These are phyloP conservation scores for Plasmodium yoelii DNA, from an alignment of 169 alveolate genomes.

Conservation along the genomic window DNA sequence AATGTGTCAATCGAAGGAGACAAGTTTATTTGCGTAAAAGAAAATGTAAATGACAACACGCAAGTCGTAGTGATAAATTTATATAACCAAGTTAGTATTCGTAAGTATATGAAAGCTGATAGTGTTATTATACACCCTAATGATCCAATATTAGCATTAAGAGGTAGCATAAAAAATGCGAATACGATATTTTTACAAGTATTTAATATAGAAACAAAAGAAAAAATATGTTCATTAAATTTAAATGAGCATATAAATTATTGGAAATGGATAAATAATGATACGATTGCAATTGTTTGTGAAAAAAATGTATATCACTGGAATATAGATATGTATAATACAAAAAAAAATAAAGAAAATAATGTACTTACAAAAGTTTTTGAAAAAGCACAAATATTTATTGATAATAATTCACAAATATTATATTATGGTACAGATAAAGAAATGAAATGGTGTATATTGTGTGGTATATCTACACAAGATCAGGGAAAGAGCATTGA, in stretches of 20 bases:
- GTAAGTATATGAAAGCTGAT: conserved; percentile 98
- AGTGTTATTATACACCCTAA: conserved; percentile 96
- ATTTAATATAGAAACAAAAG: conserved; percentile 94
- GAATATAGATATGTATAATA: conserved; percentile 87
- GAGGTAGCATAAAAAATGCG: conserved; percentile 88
- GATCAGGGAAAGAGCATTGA: conserved; percentile 91
- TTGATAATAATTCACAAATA: conserved; percentile 91
- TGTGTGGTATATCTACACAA: conserved; percentile 93
- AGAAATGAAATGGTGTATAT: conserved; percentile 94
- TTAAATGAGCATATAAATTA: conserved; percentile 92
- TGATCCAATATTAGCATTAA: conserved; percentile 94
- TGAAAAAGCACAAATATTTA: conserved; percentile 91
- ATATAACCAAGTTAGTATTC: conserved; percentile 81
- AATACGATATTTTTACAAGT: conserved; percentile 88
- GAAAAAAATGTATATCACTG: conserved; percentile 94
- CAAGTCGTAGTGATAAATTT: conserved; percentile 83
- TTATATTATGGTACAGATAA: conserved; percentile 93
- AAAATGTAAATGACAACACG: conserved; percentile 74
- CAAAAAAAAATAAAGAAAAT: conserved; percentile 74
- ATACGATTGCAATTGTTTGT: conserved; percentile 94
- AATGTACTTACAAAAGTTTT: conserved; percentile 89
- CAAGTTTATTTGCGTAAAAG: conserved; percentile 79
- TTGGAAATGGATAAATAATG: conserved; percentile 95
- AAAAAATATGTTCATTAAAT: conserved; percentile 93
- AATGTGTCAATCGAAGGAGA: conserved; percentile 81